These are phyloP conservation scores for Neurospora tetrasperma DNA, from an alignment of 495 filamentous ascomycete genomes.

Conservation along the genomic window DNA sequence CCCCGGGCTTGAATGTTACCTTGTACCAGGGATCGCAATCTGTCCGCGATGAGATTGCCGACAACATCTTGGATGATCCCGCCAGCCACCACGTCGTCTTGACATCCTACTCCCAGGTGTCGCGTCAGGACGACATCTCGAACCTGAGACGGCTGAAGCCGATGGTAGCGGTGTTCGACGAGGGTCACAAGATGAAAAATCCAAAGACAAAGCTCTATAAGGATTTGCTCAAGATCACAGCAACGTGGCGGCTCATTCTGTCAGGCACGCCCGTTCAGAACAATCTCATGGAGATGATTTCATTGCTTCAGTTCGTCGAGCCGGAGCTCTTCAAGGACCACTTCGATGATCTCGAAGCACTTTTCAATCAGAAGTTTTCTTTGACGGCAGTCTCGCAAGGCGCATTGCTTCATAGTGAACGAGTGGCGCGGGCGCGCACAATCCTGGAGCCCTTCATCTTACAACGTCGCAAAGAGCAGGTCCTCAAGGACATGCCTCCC, in stretches of 20 bases:
- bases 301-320: slow-evolving; percentile 83
- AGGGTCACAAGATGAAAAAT: slow-evolving; percentile 88
- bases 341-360: slow-evolving; percentile 59
- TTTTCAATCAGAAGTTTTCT: slow-evolving; percentile 88
- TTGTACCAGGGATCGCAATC: slow-evolving; percentile 69
- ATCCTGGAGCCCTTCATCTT: slow-evolving; percentile 95
- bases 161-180: slow-evolving; percentile 75
- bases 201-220: slow-evolving; percentile 69
- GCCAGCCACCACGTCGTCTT: slow-evolving; percentile 72
- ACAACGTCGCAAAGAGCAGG: slow-evolving; percentile 87
- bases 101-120: slow-evolving; percentile 64
- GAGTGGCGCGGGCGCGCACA: slow-evolving; percentile 73
- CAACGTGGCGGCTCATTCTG: slow-evolving; percentile 70
- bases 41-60: slow-evolving; percentile 54
- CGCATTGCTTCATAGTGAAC: slow-evolving; percentile 70
- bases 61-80: slow-evolving; percentile 50
- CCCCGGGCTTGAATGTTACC: slow-evolving; percentile 60
- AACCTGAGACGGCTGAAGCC: slow-evolving; percentile 33
- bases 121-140: slow-evolving; percentile 27
- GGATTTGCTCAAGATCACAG: slow-evolving; percentile 64
- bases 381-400: slow-evolving; percentile 61
- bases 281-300: slow-evolving; percentile 83
- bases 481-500: slow-evolving; percentile 75
- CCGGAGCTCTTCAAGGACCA: slow-evolving; percentile 70
- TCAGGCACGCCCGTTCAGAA: slow-evolving; percentile 95